Conservation (phyloP, 495 filamentous ascomycete genomes). For the Daldinia vernicosa region DNA sequence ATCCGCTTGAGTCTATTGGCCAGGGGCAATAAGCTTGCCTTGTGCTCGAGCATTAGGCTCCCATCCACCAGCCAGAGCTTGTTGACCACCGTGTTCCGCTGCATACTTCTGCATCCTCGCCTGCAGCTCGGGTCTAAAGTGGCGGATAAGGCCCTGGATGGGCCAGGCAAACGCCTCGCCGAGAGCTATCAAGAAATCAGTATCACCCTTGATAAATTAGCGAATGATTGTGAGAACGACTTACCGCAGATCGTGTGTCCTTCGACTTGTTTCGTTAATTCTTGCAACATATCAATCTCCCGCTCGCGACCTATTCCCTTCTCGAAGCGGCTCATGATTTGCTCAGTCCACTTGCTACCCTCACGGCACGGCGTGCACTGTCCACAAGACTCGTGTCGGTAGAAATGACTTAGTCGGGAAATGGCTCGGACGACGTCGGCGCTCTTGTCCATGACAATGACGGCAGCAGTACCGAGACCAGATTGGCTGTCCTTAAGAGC, state of each 20-base stretch:
- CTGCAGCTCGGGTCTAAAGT: slow-evolving; percentile 96
- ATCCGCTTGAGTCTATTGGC: slow-evolving; percentile 65
- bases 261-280: slow-evolving; percentile 98
- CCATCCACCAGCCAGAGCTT: slow-evolving; percentile 86
- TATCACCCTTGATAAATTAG: neutral
- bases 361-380: slow-evolving; percentile 99
- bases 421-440: slow-evolving; percentile 95
- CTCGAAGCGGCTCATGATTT: slow-evolving; percentile 97
- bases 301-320: slow-evolving; percentile 84
- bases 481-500: slow-evolving; percentile 96
- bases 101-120: slow-evolving; percentile 81
- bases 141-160: slow-evolving; percentile 94
- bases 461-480: slow-evolving; percentile 96
- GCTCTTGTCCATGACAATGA: slow-evolving; percentile 99
- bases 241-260: slow-evolving; percentile 96
- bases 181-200: slow-evolving; percentile 63
- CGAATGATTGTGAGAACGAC: slow-evolving; percentile 29
- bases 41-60: slow-evolving; percentile 74
- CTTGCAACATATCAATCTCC: slow-evolving; percentile 99
- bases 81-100: slow-evolving; percentile 70
- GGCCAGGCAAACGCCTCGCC: slow-evolving; percentile 99
- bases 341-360: slow-evolving; percentile 96
- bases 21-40: slow-evolving; percentile 87
- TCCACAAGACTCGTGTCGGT: slow-evolving; percentile 97
- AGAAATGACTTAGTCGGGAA: slow-evolving; percentile 91